Conservation (phyloP, 192 early-diverging fungal genomes). For the Dissophora globulifera region DNA sequence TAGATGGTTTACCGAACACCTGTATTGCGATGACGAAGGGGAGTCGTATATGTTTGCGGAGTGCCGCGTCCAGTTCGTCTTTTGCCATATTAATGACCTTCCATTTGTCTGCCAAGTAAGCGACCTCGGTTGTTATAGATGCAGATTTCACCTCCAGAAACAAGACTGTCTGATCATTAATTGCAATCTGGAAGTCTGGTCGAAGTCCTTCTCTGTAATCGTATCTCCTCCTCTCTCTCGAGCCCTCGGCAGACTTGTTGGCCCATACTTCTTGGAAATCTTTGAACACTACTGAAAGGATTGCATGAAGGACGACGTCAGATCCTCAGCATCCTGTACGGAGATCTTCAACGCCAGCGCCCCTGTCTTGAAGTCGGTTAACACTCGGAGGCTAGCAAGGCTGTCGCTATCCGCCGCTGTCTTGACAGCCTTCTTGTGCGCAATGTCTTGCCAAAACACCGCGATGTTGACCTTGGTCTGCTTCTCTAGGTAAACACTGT, state of each 20-base stretch:
- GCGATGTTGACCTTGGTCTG: too few relatives aligned
- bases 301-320: not conserved
- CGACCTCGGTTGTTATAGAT: not conserved
- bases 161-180: slow-evolving; percentile 2
- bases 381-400: too few relatives aligned
- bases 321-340: too few relatives aligned
- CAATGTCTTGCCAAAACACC: too few relatives aligned
- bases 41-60: slow-evolving; percentile 3
- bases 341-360: too few relatives aligned
- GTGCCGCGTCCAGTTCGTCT: slow-evolving; percentile 9
- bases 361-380: too few relatives aligned
- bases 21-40: slow-evolving; percentile 2
- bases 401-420: too few relatives aligned
- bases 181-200: slow-evolving; percentile 1
- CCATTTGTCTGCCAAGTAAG: slow-evolving; percentile 9
- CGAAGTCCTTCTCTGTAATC: slow-evolving; percentile 15
- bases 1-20: slow-evolving; percentile 3
- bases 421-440: too few relatives aligned
- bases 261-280: slow-evolving; percentile 6
- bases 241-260: slow-evolving; percentile 14
- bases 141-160: slow-evolving; percentile 11
- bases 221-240: slow-evolving; percentile 2
- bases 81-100: slow-evolving; percentile 7
- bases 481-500: too few relatives aligned
- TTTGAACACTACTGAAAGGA: slow-evolving; percentile 2